These are phyloP conservation scores for Colletotrichum australisinense DNA, from an alignment of 2,329 filamentous ascomycete genomes.

Conservation along the genomic window DNA sequence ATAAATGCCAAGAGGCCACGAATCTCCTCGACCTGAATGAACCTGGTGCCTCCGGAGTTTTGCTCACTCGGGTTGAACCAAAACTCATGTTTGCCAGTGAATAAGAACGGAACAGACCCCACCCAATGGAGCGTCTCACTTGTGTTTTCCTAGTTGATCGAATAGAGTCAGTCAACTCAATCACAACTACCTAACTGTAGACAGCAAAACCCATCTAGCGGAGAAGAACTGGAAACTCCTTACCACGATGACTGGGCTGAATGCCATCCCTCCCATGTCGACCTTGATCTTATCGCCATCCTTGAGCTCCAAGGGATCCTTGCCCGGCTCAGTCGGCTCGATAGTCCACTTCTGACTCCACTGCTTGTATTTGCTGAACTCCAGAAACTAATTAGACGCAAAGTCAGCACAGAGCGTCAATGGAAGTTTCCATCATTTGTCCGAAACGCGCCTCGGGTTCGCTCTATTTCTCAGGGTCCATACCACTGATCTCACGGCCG, in stretches of 20 bases:
- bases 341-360: constrained; percentile 7
- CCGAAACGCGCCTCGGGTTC: not conserved
- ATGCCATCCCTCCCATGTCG: not conserved
- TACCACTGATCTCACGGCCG: constrained; percentile 12
- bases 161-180: not conserved
- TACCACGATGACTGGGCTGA: constrained; percentile 2
- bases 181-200: rapidly evolving
- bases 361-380: constrained; percentile 2
- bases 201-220: not conserved
- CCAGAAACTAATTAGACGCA: constrained; percentile 3
- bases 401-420: not conserved
- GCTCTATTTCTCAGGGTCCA: too few relatives aligned
- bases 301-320: not conserved
- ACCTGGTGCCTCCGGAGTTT: not conserved
- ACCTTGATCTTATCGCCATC: constrained; percentile 16
- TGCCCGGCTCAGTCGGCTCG: not conserved
- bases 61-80: constrained; percentile 1
- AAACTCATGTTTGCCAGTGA: constrained; percentile 11
- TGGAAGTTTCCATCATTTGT: not conserved
- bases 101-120: not conserved
- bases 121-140: constrained; percentile 1
- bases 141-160: not conserved
- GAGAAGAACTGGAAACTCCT: not conserved
- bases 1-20: not conserved
- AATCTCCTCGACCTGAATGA: constrained; percentile 4